These are phyloP conservation scores for Ustilago bromivora DNA, from an alignment of 1,284 basidiomycete species.

Conservation along the genomic window DNA sequence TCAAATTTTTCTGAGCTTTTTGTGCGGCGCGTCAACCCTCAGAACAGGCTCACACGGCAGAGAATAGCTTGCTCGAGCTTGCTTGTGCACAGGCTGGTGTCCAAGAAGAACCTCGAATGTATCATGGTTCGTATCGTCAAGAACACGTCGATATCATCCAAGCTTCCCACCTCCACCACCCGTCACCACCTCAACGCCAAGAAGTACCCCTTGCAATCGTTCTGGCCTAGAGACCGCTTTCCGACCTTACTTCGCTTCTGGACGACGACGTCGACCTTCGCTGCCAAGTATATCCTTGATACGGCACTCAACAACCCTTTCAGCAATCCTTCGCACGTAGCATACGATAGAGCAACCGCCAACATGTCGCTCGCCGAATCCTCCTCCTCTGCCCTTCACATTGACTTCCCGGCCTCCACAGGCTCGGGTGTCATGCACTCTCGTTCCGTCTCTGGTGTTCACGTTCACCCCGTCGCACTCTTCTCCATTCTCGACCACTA, in stretches of 20 bases:
- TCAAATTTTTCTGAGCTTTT: conserved; percentile 12
- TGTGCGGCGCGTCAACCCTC: background rate
- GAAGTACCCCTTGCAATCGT: background rate
- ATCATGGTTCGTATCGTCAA: background rate
- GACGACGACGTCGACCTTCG: background rate
- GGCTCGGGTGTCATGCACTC: conserved; percentile 65
- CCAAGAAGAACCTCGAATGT: background rate
- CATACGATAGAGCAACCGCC: conserved; percentile 7
- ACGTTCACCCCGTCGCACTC: conserved; percentile 73
- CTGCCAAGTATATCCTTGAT: background rate
- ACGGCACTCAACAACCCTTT: background rate
- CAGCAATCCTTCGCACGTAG: background rate
- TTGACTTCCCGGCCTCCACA: conserved; percentile 66
- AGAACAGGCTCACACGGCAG: background rate
- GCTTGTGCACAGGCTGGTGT: background rate
- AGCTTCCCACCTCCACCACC: background rate
- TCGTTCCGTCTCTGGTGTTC: conserved; percentile 65
- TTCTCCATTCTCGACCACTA: conserved; percentile 98
- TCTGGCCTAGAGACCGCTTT: conserved; percentile 1
- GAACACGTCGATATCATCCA: conserved; percentile 6
- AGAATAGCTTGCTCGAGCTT: background rate
- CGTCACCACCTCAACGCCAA: conserved; percentile 17
- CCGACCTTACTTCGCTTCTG: background rate
- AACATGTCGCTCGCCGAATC: conserved; percentile 52
- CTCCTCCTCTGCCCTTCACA: conserved; percentile 65